A percentile compares a stretch with the other conserved stretches of the same genome.
phyloP scores from a whole-genome alignment of 2,329 filamentous ascomycete species.

The Aspergillus sp. region DNA sequence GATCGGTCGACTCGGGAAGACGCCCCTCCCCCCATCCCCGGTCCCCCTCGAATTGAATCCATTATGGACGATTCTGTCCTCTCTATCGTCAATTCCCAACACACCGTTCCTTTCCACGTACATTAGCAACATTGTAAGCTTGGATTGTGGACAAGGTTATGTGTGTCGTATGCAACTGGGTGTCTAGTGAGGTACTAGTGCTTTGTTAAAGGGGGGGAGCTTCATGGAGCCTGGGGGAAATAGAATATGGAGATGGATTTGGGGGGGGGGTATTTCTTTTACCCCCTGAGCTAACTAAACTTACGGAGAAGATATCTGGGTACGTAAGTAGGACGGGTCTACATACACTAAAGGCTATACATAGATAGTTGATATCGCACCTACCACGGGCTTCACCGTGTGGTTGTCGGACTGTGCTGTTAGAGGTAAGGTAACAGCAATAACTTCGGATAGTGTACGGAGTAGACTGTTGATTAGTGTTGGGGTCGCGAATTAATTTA shows the following conservation, averaged over 20 bases:
- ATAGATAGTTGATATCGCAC: not conserved
- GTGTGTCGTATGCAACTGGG: not conserved
- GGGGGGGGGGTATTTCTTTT: not conserved
- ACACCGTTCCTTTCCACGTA: not conserved
- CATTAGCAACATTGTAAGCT: not conserved
- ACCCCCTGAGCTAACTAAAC: not conserved
- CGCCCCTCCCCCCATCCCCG: too few relatives aligned
- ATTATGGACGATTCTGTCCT: not conserved
- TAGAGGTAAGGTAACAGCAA: not conserved
- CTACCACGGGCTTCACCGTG: not conserved
- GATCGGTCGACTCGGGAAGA: not conserved
- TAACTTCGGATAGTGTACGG: too few relatives aligned
- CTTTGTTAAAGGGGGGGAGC: not conserved
- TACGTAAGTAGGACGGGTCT: not conserved
- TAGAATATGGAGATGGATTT: constrained; percentile 7
- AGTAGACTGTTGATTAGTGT: too few relatives aligned
- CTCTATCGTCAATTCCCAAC: not conserved
- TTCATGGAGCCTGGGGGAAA: not conserved
- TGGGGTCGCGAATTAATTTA: not conserved
- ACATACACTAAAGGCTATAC: not conserved
- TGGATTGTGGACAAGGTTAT: not conserved
- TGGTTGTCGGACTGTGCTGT: not conserved
- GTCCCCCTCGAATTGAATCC: too few relatives aligned
- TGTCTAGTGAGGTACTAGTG: constrained; percentile 14
- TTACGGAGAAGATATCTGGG: too few relatives aligned